Base-by-base conservation (phyloP, 2,329 filamentous ascomycete species). In the Hypoxylon sp. region DNA sequence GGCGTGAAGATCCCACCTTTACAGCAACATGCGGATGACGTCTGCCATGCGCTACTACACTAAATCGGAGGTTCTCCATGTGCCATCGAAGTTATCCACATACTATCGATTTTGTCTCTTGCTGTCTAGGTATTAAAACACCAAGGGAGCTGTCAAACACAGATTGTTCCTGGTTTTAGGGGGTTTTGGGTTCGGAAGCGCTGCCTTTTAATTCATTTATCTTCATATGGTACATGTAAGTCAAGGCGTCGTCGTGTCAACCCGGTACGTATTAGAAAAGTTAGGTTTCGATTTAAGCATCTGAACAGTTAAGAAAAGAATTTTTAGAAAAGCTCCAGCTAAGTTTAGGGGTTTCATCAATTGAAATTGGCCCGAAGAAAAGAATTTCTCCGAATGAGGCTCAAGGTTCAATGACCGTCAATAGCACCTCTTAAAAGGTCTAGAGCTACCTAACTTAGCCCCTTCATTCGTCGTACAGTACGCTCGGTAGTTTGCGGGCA, bases 1-100 rank as follows among this genome's bases (percentile, higher is more conserved):
- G 53, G 32, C 45, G 45, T 39, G 59, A 68, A 65, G 61, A 63
- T 65, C 64, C 47, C 57, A 51, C 39, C 53, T 64, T 58, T 48
- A 57, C 59, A 53, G 62, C 50, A 62, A 61, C 63, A 32, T 52
- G 64, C 32, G 53, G 39, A 74, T 75, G 74, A 74, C 73, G 72
- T 75, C 66, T 69, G 48, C 45, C 43, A 37, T 48, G 55, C 63
- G 54, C 67, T 61, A 61, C 46, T 50, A 54, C 61, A 61, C 46
- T 50, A 54, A 63, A 74, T 72, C 71, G 71, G 71, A 51, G 47
- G 37, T 65, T 39, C n/a, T 53, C 63, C 45, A 55, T 63, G 58
- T 61, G 63, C 46, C 58, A 73, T 74, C 68, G 71, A 67, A 58
- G 43, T 53, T 61, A 55, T 62, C 67, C 56, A 54, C 61, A n/a